A percentile compares a stretch with the other conserved stretches of the same genome.
phyloP scores from a whole-genome alignment of 768 basidiomycete genomes.

The Xerocomellus chrysenteron region DNA sequence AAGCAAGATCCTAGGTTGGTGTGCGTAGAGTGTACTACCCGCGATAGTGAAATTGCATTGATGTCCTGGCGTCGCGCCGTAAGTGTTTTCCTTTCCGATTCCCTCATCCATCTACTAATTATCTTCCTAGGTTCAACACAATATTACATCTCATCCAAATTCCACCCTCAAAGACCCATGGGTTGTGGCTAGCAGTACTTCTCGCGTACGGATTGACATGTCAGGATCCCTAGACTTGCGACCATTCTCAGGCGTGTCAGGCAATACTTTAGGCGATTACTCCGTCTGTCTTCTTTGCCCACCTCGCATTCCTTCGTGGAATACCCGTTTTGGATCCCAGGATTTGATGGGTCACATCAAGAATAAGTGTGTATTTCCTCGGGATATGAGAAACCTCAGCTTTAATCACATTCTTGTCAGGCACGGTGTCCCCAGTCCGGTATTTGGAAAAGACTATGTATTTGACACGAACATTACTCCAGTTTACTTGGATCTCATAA shows the following conservation, averaged over 20 bases:
- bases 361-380: slow-evolving; percentile 13
- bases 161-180: slow-evolving; percentile 7
- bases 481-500: slow-evolving; percentile 8
- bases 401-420: slow-evolving; percentile 6
- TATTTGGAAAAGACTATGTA: slow-evolving; percentile 17
- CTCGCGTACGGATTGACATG: not conserved
- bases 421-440: slow-evolving; percentile 17
- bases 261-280: slow-evolving; percentile 12
- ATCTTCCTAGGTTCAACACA: slow-evolving; percentile 20
- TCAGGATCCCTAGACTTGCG: not conserved
- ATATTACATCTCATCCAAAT: slow-evolving; percentile 12
- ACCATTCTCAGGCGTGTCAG: not conserved
- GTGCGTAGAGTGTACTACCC: slow-evolving; percentile 18
- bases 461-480: slow-evolving; percentile 23
- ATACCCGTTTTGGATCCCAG: slow-evolving; percentile 16
- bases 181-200: not conserved
- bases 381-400: not conserved
- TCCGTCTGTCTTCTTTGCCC: slow-evolving; percentile 28
- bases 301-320: slow-evolving; percentile 29
- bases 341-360: slow-evolving; percentile 20
- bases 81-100: not conserved
- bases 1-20: slow-evolving; percentile 13
- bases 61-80: slow-evolving; percentile 30
- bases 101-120: not conserved
- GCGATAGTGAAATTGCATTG: not conserved